Evolutionary conservation across 768 basidiomycete species (phyloP).

Genomic region (Lentinula raphanica): DNA sequence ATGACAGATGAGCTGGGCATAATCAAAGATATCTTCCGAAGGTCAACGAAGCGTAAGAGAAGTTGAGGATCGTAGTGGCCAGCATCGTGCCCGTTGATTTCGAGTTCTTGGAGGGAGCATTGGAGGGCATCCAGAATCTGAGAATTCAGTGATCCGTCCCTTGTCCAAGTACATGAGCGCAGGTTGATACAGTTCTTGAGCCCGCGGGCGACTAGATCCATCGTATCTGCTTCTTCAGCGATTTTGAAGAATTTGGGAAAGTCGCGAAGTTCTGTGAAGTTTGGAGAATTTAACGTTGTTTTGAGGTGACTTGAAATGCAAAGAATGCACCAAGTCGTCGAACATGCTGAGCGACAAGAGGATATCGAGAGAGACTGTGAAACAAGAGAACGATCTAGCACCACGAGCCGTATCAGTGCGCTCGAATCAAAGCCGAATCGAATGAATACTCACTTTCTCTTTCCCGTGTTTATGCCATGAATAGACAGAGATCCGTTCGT

Average conservation of each 20-base stretch:
- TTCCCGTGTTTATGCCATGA: slow-evolving; percentile 70
- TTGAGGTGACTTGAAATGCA: background rate
- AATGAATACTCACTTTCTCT: slow-evolving; percentile 37
- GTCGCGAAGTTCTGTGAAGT: slow-evolving; percentile 56
- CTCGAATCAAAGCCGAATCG: background rate
- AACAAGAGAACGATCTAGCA: slow-evolving; percentile 58
- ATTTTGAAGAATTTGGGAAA: slow-evolving; percentile 53
- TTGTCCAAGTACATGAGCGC: slow-evolving; percentile 68
- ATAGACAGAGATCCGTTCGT: slow-evolving; percentile 55
- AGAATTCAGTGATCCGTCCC: slow-evolving; percentile 67
- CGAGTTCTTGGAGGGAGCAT: slow-evolving; percentile 44
- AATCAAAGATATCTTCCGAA: slow-evolving; percentile 60
- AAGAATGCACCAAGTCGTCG: slow-evolving; percentile 47
- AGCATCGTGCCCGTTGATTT: slow-evolving; percentile 65
- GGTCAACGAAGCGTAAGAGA: slow-evolving; percentile 43
- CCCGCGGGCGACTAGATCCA: slow-evolving; percentile 40
- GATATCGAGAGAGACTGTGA: slow-evolving; percentile 46
- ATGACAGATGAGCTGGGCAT: slow-evolving; percentile 51
- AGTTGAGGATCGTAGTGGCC: slow-evolving; percentile 47
- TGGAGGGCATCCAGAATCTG: slow-evolving; percentile 51
- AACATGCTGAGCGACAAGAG: slow-evolving; percentile 56
- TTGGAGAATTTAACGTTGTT: background rate
- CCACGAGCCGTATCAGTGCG: background rate
- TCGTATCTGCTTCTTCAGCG: slow-evolving; percentile 26
- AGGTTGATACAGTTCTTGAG: slow-evolving; percentile 60